A percentile compares a stretch with the other conserved stretches of the same genome.
Evolutionary conservation across 2,329 filamentous ascomycete genomes (phyloP).

Genomic region (Hymenoscyphus fraxineus): DNA sequence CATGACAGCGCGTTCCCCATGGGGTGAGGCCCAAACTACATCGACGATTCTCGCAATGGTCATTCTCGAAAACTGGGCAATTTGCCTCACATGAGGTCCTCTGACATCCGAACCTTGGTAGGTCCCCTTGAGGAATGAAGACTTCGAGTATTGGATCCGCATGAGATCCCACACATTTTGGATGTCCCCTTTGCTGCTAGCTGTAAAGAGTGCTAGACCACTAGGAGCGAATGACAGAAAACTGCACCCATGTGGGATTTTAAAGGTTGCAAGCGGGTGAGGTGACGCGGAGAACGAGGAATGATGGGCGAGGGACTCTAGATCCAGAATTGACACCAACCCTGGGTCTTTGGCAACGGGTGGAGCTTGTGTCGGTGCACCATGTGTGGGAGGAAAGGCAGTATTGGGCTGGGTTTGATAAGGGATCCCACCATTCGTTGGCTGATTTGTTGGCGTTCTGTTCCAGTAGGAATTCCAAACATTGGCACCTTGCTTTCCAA

Average conservation of each 20-base stretch:
- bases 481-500: constrained; percentile 71
- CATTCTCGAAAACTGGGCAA: constrained; percentile 86
- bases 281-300: constrained; percentile 43
- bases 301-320: constrained; percentile 54
- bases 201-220: constrained; percentile 71
- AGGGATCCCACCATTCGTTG: constrained; percentile 41
- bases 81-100: constrained; percentile 68
- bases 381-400: constrained; percentile 71
- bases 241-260: constrained; percentile 70
- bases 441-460: constrained; percentile 42
- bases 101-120: constrained; percentile 37
- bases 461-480: constrained; percentile 82
- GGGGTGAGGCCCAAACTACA: constrained; percentile 79
- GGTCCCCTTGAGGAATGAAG: constrained; percentile 54
- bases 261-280: constrained; percentile 68
- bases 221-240: constrained; percentile 75
- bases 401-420: constrained; percentile 31
- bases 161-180: constrained; percentile 80
- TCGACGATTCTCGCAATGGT: constrained; percentile 89
- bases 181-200: constrained; percentile 78
- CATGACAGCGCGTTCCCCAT: constrained; percentile 79
- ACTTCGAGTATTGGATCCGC: constrained; percentile 59
- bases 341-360: constrained; percentile 60
- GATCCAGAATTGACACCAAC: constrained; percentile 70
- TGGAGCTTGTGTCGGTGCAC: constrained; percentile 49